Evolutionary conservation across 2,329 filamentous ascomycete genomes (phyloP), one percentile per base, ranked within the genome.

Genomic region (Daldinia sp.): DNA sequence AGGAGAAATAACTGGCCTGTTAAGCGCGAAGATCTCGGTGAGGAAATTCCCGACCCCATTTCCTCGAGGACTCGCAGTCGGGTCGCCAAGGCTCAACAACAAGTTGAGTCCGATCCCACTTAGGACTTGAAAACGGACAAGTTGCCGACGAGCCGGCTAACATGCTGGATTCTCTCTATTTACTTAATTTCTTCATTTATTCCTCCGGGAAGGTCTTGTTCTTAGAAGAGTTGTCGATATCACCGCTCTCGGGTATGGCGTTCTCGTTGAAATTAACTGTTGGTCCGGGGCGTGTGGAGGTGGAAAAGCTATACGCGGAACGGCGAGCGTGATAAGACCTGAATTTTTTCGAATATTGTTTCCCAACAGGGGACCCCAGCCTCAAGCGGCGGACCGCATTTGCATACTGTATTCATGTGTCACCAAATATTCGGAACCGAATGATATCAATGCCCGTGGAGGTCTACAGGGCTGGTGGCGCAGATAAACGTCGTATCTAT

Each of bases 11-110:
- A 51, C 4, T 15, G 20, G 56, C 42, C 13, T n/a, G n/a, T 10
- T 4, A 30, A 60, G 0, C 28, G 4, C 9, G 28, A 56, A 10
- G 23, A 60, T 18, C 30, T 20, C 6, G 26, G 56, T 12, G 67
- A 64, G 33, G 20, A 44, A 30, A 46, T 59, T 18, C 60, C 60
- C 2, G 57, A 67, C 42, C 39, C 63, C 9, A 62, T 67, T 37
- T 69, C 63, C 4, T 64, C 63, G 0, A 64, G 67, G 53, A 69
- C 67, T n/a, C 64, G 60, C 10, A 64, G 57, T 20, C 56, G 41
- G 23, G 30, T 20, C 3, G 13, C 56, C 30, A 53, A 37, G 28
- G 2, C 42, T 13, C 56, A 60, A 41, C 23, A 60, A 28, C 35
- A 26, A 7, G 28, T 42, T 12, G 41, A 63, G 12, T 6, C 33